Evolutionary conservation across 2,329 filamentous ascomycete species (phyloP).

Genomic region (Didymella segeticola): DNA sequence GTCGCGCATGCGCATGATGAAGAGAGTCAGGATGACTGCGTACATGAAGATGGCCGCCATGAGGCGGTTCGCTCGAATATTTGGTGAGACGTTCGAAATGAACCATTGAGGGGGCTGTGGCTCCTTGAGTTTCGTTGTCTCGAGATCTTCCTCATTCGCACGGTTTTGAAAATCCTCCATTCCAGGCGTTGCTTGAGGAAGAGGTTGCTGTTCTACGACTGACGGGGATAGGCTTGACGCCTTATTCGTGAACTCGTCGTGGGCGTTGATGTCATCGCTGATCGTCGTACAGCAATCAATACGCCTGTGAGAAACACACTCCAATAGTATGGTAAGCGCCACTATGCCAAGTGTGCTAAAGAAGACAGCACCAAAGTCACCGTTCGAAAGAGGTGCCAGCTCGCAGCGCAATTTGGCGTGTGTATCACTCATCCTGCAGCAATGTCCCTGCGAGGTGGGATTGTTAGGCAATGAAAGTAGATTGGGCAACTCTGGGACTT

Average conservation of each 20-base stretch:
- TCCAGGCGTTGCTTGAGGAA: background rate
- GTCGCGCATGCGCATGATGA: slow-evolving; percentile 20
- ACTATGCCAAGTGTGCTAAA: background rate
- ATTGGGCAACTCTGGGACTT: background rate
- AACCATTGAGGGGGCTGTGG: background rate
- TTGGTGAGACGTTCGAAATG: background rate
- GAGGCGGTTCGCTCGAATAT: slow-evolving; percentile 20
- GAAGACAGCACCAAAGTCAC: background rate
- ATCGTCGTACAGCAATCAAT: background rate
- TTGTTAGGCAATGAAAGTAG: background rate
- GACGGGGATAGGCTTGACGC: background rate
- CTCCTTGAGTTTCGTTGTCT: background rate
- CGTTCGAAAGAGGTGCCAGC: background rate
- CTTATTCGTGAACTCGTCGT: background rate
- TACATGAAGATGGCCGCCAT: slow-evolving; percentile 19
- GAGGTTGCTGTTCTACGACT: slow-evolving; percentile 4
- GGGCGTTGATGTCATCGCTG: background rate
- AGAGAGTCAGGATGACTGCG: slow-evolving; percentile 7
- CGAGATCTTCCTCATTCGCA: background rate
- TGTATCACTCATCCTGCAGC: background rate
- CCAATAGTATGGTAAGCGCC: background rate
- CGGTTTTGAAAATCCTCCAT: background rate
- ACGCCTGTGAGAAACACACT: background rate
- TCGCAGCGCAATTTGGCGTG: background rate
- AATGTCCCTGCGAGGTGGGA: background rate